A percentile compares a stretch with the other conserved stretches of the same genome.
Conservation (phyloP, 805 yeast species). For the Spathaspora girioi region DNA sequence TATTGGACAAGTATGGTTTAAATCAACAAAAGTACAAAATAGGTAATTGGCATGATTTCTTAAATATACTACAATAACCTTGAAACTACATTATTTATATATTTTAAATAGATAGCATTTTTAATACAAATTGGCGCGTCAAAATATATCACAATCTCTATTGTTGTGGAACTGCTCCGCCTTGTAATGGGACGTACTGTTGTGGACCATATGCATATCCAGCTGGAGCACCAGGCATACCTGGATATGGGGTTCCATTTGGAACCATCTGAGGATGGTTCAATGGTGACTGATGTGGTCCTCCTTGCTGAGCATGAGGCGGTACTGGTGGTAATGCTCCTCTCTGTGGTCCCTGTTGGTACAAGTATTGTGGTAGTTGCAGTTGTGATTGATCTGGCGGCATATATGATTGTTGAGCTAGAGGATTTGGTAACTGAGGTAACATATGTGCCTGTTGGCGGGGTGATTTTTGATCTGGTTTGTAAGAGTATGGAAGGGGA, state of each 20-base stretch:
- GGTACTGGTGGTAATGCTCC: not conserved
- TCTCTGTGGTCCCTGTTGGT: conserved; percentile 13
- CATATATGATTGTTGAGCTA: conserved; percentile 12
- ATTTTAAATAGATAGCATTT: too few relatives aligned
- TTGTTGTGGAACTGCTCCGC: conserved; percentile 21
- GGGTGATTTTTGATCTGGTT: conserved; percentile 1
- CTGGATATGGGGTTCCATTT: conserved; percentile 15
- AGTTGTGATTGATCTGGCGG: conserved; percentile 14
- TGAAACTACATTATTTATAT: too few relatives aligned
- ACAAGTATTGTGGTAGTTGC: conserved; percentile 8
- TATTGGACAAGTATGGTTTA: conserved; percentile 1
- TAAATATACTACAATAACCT: not conserved
- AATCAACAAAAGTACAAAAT: conserved; percentile 5
- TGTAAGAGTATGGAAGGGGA: not conserved
- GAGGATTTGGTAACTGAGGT: conserved; percentile 3
- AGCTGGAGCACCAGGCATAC: conserved; percentile 29
- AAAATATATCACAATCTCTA: conserved; percentile 5
- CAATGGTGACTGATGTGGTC: conserved; percentile 17
- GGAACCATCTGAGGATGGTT: conserved; percentile 15
- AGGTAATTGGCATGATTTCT: conserved; percentile 7
- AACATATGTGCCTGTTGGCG: conserved; percentile 1
- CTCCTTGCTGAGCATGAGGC: conserved; percentile 1
- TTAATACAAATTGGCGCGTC: not conserved
- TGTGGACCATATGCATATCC: conserved; percentile 34
- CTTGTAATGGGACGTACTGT: conserved; percentile 28